Conservation (phyloP, 2,329 filamentous ascomycete genomes). For the Diplocarpon rosae region DNA sequence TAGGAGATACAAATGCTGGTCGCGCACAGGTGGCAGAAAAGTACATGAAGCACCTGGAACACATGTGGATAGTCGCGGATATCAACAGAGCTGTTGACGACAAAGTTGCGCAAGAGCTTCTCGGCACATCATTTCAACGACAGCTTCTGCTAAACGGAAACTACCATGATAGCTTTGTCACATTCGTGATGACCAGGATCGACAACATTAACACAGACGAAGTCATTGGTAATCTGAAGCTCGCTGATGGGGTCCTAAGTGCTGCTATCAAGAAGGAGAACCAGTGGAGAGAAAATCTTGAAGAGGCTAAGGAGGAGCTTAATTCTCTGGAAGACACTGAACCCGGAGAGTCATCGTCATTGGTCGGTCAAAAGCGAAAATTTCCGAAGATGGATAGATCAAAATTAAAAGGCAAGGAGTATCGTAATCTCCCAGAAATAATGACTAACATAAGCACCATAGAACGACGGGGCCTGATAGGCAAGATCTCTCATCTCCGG, state of each 20-base stretch:
- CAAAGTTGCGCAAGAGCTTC: conserved; percentile 28
- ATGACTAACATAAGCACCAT: too few relatives aligned
- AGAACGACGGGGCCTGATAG: too few relatives aligned
- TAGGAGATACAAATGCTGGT: conserved; percentile 38
- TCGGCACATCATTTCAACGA: conserved; percentile 1
- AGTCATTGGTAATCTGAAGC: conserved; percentile 1
- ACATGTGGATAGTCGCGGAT: conserved; percentile 36
- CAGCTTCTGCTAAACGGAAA: conserved; percentile 6
- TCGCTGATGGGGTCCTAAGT: neutral
- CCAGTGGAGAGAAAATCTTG: neutral
- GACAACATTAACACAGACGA: conserved; percentile 21
- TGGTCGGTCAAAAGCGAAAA: neutral
- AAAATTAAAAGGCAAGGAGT: too few relatives aligned
- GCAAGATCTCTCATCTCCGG: neutral
- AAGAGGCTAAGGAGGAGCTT: neutral
- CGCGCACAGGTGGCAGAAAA: conserved; percentile 33
- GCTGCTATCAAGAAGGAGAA: neutral
- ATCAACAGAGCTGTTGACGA: conserved; percentile 37
- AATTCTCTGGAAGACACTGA: neutral
- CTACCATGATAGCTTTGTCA: conserved; percentile 20
- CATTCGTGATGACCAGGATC: conserved; percentile 37
- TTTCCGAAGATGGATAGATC: neutral
- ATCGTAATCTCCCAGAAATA: too few relatives aligned
- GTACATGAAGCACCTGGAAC: conserved; percentile 35
- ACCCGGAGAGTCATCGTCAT: too few relatives aligned